Evolutionary conservation across 164 flowering plant species (phyloP), one percentile per base, ranked within the genome.

Genomic region (Taxillus chinensis): DNA sequence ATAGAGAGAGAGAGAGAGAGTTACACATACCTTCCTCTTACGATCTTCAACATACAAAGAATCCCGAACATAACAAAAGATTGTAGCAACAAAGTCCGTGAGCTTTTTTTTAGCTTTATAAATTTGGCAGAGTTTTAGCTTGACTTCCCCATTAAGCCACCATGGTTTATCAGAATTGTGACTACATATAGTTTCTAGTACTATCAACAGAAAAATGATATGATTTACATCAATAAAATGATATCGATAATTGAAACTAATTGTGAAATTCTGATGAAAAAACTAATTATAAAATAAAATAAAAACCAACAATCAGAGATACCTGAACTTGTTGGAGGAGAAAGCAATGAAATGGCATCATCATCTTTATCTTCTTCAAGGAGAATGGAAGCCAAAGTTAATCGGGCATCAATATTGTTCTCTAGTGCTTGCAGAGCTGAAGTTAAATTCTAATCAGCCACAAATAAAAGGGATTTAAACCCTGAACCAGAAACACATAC

Each of bases 311-410:
- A 62, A 65, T 8, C 38, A 14, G 51, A 43, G 16, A 57, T 74
- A 85, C 91, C 84, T 49, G 57, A 16, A 73, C 67, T 52, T 53
- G 67, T 57, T 15, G 90, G 83, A 67, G 90, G 86, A 61, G 86
- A 83, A 42, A 90, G 83, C 70, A 90, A 74, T 55, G 66, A 65
- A 48, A 90, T 74, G 54, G 92, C 89, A 75, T 90, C 97, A 64
- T 87, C 83, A 50, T 77, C 83, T 77, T 74, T 83, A 17, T 45
- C 67, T 65, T 83, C 89, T 69, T 84, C 87, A 54, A 86, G 73
- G 16, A 86, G 82, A 67, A 90, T 77, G 41, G 87, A 79, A 50
- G 89, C 83, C 71, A 90, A 75, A 51, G 78, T 75, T 60, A 86
- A 55, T 9, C 92, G 85, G 38, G 80, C 79, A 69, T 78, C 90